These are phyloP conservation scores for Bisporella sp. DNA, from an alignment of 2,329 filamentous ascomycete genomes.

Conservation along the genomic window DNA sequence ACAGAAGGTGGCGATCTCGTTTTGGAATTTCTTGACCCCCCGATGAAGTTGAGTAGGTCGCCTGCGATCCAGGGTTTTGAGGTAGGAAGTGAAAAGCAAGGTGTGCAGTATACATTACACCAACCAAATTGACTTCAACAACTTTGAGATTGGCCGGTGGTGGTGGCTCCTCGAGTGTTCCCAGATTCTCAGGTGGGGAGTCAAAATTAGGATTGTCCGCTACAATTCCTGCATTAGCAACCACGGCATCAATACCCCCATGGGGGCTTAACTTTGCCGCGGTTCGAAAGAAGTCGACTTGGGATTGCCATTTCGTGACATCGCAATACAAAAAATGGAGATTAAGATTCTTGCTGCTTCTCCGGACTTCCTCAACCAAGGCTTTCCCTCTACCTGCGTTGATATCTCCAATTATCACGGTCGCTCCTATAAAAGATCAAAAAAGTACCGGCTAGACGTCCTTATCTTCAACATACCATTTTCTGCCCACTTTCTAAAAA, in stretches of 20 bases:
- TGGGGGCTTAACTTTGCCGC: conserved; percentile 46
- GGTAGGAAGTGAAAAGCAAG: conserved; percentile 55
- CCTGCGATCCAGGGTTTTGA: conserved; percentile 37
- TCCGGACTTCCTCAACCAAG: conserved; percentile 45
- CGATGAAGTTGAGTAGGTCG: conserved; percentile 21
- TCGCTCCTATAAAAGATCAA: too few relatives aligned
- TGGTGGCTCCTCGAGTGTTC: conserved; percentile 35
- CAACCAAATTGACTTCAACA: too few relatives aligned
- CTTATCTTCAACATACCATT: conserved; percentile 52
- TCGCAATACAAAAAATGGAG: conserved; percentile 55
- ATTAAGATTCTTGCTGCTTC: conserved; percentile 32
- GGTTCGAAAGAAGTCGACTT: conserved; percentile 55
- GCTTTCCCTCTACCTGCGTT: conserved; percentile 45
- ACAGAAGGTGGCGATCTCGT: conserved; percentile 52
- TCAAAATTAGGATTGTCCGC: conserved; percentile 35
- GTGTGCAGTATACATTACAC: conserved; percentile 58
- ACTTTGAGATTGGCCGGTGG: too few relatives aligned
- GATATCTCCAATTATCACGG: conserved; percentile 58
- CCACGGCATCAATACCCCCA: conserved; percentile 53
- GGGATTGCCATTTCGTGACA: conserved; percentile 58
- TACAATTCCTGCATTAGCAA: conserved; percentile 60
- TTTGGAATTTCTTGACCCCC: conserved; percentile 22
- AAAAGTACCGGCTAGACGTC: too few relatives aligned
- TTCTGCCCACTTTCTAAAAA: conserved; percentile 46
- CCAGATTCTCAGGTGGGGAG: conserved; percentile 34